phyloP scores from a whole-genome alignment of 805 yeast genomes.

The Ogataea thermomethanolica region DNA sequence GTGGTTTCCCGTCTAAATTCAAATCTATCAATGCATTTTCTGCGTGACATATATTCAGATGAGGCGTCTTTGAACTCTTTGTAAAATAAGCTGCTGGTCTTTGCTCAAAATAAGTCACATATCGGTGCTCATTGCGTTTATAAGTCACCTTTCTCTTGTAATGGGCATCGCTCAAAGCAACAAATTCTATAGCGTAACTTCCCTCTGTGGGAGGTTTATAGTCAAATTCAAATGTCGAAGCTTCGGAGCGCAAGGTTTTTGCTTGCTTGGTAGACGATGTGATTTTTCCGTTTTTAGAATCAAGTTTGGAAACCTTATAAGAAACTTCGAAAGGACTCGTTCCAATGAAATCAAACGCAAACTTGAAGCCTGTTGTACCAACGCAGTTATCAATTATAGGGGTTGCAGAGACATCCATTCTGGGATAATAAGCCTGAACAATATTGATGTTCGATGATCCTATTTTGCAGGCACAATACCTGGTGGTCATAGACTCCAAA shows the following conservation, averaged over 20 bases:
- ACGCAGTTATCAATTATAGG: slow-evolving; percentile 84
- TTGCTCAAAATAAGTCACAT: slow-evolving; percentile 67
- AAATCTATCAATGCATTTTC: slow-evolving; percentile 46
- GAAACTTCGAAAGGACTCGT: slow-evolving; percentile 75
- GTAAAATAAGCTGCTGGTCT: slow-evolving; percentile 52
- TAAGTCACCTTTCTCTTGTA: slow-evolving; percentile 37
- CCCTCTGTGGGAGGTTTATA: slow-evolving; percentile 84
- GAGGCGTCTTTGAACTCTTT: slow-evolving; percentile 19
- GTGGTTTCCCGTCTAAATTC: slow-evolving; percentile 71
- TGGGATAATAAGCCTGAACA: slow-evolving; percentile 37
- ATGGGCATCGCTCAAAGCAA: slow-evolving; percentile 59
- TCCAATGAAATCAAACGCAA: slow-evolving; percentile 72
- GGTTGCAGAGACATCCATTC: slow-evolving; percentile 43
- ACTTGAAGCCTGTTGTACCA: slow-evolving; percentile 78
- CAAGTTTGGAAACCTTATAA: slow-evolving; percentile 55
- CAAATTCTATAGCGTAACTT: slow-evolving; percentile 69
- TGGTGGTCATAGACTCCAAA: slow-evolving; percentile 52
- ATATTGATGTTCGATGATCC: slow-evolving; percentile 55
- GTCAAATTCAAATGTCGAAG: slow-evolving; percentile 41
- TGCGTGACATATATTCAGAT: slow-evolving; percentile 30
- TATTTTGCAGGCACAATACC: slow-evolving; percentile 64
- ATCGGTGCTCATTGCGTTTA: slow-evolving; percentile 45
- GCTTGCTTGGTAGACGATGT: slow-evolving; percentile 24
- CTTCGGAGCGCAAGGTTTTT: slow-evolving; percentile 32
- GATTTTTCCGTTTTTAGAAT: slow-evolving; percentile 32